Evolutionary conservation across 768 basidiomycete genomes (phyloP), one percentile per base, ranked within the genome.

Genomic region (Mycena galopus): DNA sequence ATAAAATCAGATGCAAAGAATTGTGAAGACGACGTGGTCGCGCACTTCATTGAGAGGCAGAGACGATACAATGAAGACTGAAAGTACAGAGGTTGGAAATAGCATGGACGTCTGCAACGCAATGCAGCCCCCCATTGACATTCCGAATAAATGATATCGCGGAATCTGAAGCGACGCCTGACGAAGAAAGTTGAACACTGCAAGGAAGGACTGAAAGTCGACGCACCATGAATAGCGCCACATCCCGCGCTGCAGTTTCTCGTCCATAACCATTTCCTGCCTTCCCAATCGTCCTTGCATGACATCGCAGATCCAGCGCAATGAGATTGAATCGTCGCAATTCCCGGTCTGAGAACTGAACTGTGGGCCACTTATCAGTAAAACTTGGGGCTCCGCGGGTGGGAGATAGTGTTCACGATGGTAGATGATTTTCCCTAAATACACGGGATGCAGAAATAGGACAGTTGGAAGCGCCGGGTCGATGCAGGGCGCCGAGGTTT

Each of bases 291-390:
- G 76, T 75, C 44, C 47, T 42, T 19, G 57, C 76, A 33, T 77
- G 76, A 27, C 66, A 65, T 4, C 74, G 74, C 10, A 73, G 23
- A 42, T 77, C 76, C n/a, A 77, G 25, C 2, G 56, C 69, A n/a
- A 77, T 33, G 19, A 77, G 76, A 64, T 77, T 77, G 60, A 77
- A 77, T 16, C 74, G 71, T 0, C 76, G 68, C 1, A 75, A 33
- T 3, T 64, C 17, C 11, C 44, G 65, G 53, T 77, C 76, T 14
- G 64, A 42, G 39, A 75, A 75, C 35, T 77, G 76, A 4, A 30
- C 76, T 77, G 55, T 7, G 21, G n/a, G n/a, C 29, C 16, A 10
- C 9, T 21, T n/a, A 14, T 35, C 8, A 21, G 61, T n/a, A 8
- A 37, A 6, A n/a, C n/a, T n/a, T n/a, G n/a, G n/a, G 3, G 39